These are phyloP conservation scores for Actinidia arguta DNA, from an alignment of 179 eudicot genomes.

Conservation along the genomic window DNA sequence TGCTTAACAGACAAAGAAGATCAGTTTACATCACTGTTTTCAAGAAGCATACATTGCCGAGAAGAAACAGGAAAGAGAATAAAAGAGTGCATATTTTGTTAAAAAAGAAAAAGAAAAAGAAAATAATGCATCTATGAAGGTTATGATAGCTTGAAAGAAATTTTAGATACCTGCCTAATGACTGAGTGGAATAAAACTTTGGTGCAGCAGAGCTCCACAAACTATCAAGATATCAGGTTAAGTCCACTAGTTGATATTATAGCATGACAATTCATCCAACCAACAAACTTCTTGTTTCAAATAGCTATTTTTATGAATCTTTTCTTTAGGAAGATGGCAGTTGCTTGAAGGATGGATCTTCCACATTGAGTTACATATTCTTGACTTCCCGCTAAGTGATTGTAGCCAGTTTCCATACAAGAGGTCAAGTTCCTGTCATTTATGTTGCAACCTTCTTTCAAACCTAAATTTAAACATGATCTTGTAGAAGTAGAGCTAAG, in stretches of 20 bases:
- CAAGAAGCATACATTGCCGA: not conserved
- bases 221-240: constrained; percentile 1
- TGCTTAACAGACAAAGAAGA: too few relatives aligned
- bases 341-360: not conserved
- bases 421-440: not conserved
- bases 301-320: not conserved
- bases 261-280: not conserved
- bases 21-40: too few relatives aligned
- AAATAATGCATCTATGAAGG: not conserved
- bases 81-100: not conserved
- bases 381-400: not conserved
- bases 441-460: not conserved
- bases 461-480: not conserved
- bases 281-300: not conserved
- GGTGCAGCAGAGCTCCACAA: constrained; percentile 7
- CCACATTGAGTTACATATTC: not conserved
- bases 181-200: not conserved
- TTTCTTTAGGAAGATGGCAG: not conserved
- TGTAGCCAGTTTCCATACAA: not conserved
- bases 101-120: not conserved
- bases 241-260: not conserved
- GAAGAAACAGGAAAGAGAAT: not conserved
- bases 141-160: not conserved
- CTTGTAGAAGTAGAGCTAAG: not conserved
- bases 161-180: not conserved